Conservation (phyloP, 306 rosid genomes). For the Crotalaria pallida region DNA sequence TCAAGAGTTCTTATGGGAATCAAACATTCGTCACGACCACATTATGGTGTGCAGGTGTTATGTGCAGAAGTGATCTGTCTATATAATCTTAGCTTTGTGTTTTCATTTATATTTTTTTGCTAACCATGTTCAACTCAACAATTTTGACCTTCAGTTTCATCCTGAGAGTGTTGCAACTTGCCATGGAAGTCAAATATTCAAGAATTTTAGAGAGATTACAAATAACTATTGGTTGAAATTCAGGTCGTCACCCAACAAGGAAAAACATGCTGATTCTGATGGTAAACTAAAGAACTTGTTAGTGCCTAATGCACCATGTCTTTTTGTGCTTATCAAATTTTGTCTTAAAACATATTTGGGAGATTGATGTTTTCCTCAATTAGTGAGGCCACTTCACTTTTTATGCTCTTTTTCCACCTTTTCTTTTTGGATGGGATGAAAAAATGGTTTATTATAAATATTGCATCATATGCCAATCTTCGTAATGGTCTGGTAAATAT, state of each 20-base stretch:
- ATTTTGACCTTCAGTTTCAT: constrained; percentile 78
- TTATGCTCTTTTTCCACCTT: not conserved
- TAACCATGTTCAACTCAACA: constrained; percentile 22
- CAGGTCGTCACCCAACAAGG: constrained; percentile 35
- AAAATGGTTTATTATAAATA: constrained; percentile 1
- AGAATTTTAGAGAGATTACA: constrained; percentile 80
- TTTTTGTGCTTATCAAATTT: not conserved
- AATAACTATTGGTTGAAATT: constrained; percentile 69
- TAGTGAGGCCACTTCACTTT: not conserved
- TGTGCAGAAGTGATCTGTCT: constrained; percentile 4
- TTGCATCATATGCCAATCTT: constrained; percentile 2
- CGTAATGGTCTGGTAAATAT: not conserved
- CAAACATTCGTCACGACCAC: constrained; percentile 86
- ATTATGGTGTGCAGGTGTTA: constrained; percentile 94
- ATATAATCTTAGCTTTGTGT: constrained; percentile 18
- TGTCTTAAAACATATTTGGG: not conserved
- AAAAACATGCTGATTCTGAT: constrained; percentile 31
- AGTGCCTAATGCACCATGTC: not conserved
- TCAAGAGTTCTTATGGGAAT: constrained; percentile 78
- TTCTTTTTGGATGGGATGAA: not conserved
- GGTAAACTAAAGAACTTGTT: constrained; percentile 51
- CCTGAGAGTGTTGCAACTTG: constrained; percentile 96
- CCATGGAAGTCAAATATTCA: constrained; percentile 80
- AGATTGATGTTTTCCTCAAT: constrained; percentile 2
- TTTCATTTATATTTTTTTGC: constrained; percentile 14